Conservation (phyloP, 78 protist genomes). For the Isochrysis galbana region DNA sequence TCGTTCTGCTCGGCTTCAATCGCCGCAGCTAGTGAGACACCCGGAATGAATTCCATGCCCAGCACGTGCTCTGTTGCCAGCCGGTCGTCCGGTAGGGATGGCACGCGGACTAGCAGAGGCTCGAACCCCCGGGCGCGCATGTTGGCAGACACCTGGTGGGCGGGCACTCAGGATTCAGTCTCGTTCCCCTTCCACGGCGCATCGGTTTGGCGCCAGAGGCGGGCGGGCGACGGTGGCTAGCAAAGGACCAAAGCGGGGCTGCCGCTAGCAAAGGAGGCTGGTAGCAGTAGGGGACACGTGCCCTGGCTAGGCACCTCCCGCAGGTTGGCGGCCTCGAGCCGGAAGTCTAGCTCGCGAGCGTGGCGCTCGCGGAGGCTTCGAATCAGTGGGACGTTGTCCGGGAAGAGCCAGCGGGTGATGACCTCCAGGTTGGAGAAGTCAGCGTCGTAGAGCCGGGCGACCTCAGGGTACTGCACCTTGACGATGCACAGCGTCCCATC, state of each 20-base stretch:
- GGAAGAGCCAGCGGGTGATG: neutral
- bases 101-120: neutral
- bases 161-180: no score
- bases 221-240: no score
- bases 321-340: neutral
- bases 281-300: no score
- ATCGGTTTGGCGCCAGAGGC: no score
- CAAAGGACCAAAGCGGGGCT: no score
- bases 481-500: constrained; percentile 54
- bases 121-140: neutral
- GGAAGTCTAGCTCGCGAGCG: neutral
- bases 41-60: constrained; percentile 50
- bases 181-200: no score
- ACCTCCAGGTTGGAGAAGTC: neutral
- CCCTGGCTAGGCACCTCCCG: neutral
- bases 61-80: constrained; percentile 47
- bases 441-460: neutral
- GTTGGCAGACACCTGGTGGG: no score
- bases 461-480: constrained; percentile 54
- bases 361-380: neutral
- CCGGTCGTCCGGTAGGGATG: neutral
- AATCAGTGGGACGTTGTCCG: neutral
- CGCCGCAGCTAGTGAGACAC: constrained; percentile 5
- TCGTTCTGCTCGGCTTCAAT: neutral
- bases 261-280: no score